Percentiles rank a stretch among this genome's conserved stretches.
Evolutionary conservation across 192 early-diverging fungal genomes (phyloP).

Genomic region (Umbelopsis sp.): DNA sequence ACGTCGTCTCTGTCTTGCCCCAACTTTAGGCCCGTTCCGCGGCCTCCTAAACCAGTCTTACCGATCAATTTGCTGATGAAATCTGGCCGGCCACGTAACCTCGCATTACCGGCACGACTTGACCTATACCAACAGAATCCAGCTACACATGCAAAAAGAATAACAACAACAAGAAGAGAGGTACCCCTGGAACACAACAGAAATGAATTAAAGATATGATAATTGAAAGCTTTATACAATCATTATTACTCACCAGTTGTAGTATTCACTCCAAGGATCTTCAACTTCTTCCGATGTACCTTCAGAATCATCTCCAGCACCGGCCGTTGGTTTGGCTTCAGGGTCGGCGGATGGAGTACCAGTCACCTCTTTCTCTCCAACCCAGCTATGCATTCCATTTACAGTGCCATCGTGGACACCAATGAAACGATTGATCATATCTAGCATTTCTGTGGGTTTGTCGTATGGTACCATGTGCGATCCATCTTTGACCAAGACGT

Average conservation of each 20-base stretch:
- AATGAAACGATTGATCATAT: constrained; percentile 91
- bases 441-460: constrained; percentile 71
- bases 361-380: constrained; percentile 18
- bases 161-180: constrained; percentile 19
- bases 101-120: neutral
- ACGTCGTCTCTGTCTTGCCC: constrained; percentile 26
- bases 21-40: neutral
- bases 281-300: neutral
- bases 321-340: constrained; percentile 9
- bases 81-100: neutral
- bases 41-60: neutral
- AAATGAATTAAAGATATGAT: neutral
- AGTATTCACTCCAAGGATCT: constrained; percentile 27
- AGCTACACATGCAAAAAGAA: constrained; percentile 21
- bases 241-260: constrained; percentile 1
- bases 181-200: constrained; percentile 21
- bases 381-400: constrained; percentile 20
- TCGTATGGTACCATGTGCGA: constrained; percentile 94
- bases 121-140: constrained; percentile 33
- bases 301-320: constrained; percentile 30
- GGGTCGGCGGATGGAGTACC: constrained; percentile 16
- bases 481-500: constrained; percentile 81
- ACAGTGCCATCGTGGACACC: constrained; percentile 40
- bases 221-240: too few species aligned
- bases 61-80: constrained; percentile 5